Evolutionary conservation across 2,329 filamentous ascomycete genomes (phyloP).

Genomic region (Nemania sp.): DNA sequence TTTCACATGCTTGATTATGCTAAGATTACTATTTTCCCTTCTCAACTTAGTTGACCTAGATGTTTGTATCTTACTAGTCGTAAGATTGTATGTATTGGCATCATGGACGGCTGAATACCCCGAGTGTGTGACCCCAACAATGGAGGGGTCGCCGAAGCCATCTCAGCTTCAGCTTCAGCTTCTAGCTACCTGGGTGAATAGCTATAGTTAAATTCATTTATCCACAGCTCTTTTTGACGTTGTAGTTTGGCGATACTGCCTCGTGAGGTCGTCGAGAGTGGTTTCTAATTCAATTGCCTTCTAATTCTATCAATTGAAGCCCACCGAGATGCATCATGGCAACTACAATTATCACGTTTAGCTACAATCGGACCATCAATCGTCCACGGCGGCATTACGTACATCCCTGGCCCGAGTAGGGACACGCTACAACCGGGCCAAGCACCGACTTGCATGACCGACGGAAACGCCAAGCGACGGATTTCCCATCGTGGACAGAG

Average conservation of each 20-base stretch:
- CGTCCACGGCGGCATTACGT: background rate
- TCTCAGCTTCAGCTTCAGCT: background rate
- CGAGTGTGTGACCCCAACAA: background rate
- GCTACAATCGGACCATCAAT: background rate
- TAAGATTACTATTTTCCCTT: background rate
- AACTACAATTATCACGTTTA: background rate
- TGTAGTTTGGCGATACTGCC: too few species aligned
- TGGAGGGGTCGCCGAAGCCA: background rate
- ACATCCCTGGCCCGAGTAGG: background rate
- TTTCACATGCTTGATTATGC: background rate
- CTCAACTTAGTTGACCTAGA: background rate
- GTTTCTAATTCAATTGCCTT: background rate
- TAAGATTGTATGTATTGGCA: too few species aligned
- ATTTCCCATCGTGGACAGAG: background rate
- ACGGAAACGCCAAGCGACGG: slow-evolving; percentile 15
- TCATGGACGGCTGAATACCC: slow-evolving; percentile 4
- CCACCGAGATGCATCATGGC: too few species aligned
- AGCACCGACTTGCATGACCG: background rate
- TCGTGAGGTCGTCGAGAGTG: background rate
- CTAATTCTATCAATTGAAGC: background rate
- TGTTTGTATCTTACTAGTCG: too few species aligned
- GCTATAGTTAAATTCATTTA: too few species aligned
- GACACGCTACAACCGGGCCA: slow-evolving; percentile 7
- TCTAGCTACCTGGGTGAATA: background rate
- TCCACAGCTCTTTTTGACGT: too few species aligned